These are phyloP conservation scores for Phytophthora brassicae DNA, from an alignment of 352 stramenopile genomes.

Conservation along the genomic window DNA sequence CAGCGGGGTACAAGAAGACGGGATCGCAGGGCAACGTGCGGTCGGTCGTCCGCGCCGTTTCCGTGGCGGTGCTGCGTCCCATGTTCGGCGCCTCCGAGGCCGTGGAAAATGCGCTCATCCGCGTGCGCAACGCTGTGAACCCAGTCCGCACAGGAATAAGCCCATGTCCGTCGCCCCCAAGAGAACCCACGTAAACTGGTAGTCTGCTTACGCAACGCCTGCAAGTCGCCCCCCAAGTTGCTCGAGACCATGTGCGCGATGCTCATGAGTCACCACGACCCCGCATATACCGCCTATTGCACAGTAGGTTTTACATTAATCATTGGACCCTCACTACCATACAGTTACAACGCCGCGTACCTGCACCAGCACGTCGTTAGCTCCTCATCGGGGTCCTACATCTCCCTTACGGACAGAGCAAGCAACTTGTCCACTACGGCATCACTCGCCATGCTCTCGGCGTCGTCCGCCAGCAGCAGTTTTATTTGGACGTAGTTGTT, in stretches of 20 bases:
- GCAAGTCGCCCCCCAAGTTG: constrained; percentile 96
- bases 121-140: constrained; percentile 86
- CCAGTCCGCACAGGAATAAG: constrained; percentile 94
- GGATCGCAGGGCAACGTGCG: constrained; percentile 86
- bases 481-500: no score
- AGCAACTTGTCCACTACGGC: constrained; percentile 58
- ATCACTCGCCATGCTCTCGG: constrained; percentile 31
- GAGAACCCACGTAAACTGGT: constrained; percentile 92
- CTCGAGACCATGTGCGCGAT: constrained; percentile 96
- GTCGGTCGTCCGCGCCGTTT: constrained; percentile 84
- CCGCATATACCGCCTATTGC: constrained; percentile 73
- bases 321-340: no score
- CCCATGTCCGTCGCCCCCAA: constrained; percentile 90
- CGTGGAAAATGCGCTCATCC: constrained; percentile 84
- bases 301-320: neutral
- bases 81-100: constrained; percentile 89
- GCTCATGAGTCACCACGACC: constrained; percentile 90
- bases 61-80: constrained; percentile 77
- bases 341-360: constrained; percentile 6
- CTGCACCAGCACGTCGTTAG: constrained; percentile 29
- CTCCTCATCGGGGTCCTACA: constrained; percentile 53
- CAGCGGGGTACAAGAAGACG: constrained; percentile 91
- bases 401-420: constrained; percentile 49
- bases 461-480: constrained; percentile 33
- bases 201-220: constrained; percentile 90